Percentiles rank a stretch among this genome's conserved stretches.
Evolutionary conservation across 2,329 filamentous ascomycete genomes (phyloP).

Genomic region (Ophiocordyceps polyrhachis-furcata): DNA sequence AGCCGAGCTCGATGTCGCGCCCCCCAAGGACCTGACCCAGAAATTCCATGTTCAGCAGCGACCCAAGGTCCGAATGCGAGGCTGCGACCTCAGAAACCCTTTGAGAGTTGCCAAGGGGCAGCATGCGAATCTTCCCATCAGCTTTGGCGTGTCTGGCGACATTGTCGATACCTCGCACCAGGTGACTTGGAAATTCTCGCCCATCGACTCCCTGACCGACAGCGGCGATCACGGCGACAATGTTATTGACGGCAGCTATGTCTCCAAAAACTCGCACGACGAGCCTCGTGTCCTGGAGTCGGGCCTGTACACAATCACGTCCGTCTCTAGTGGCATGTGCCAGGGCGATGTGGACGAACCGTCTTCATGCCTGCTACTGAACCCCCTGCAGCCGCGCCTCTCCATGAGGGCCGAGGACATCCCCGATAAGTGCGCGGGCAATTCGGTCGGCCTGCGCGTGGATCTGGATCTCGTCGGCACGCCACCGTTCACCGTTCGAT

Average conservation of each 20-base stretch:
- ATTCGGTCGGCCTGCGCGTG: conserved; percentile 75
- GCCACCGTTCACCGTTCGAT: conserved; percentile 72
- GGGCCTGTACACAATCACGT: conserved; percentile 71
- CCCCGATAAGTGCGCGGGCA: conserved; percentile 86
- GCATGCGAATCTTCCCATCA: conserved; percentile 48
- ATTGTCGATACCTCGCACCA: conserved; percentile 46
- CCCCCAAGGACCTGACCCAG: conserved; percentile 48
- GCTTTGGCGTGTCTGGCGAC: conserved; percentile 44
- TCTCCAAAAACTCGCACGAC: conserved; percentile 41
- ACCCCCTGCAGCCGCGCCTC: conserved; percentile 73
- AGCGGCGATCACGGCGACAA: conserved; percentile 50
- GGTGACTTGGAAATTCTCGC: conserved; percentile 67
- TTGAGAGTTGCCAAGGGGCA: conserved; percentile 68
- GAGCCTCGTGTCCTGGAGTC: conserved; percentile 52
- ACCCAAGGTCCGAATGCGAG: conserved; percentile 50
- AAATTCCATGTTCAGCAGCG: conserved; percentile 74
- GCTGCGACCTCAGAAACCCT: conserved; percentile 63
- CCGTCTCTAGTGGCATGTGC: conserved; percentile 65
- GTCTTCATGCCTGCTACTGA: conserved; percentile 79
- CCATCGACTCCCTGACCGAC: conserved; percentile 48
- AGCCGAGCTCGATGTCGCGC: conserved; percentile 45
- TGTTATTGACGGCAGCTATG: conserved; percentile 36
- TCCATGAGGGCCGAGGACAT: conserved; percentile 61
- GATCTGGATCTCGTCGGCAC: conserved; percentile 82
- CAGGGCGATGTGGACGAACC: conserved; percentile 81